phyloP scores from a whole-genome alignment of 31 red algal genomes.

The Odonthalia washingtoniensis region DNA sequence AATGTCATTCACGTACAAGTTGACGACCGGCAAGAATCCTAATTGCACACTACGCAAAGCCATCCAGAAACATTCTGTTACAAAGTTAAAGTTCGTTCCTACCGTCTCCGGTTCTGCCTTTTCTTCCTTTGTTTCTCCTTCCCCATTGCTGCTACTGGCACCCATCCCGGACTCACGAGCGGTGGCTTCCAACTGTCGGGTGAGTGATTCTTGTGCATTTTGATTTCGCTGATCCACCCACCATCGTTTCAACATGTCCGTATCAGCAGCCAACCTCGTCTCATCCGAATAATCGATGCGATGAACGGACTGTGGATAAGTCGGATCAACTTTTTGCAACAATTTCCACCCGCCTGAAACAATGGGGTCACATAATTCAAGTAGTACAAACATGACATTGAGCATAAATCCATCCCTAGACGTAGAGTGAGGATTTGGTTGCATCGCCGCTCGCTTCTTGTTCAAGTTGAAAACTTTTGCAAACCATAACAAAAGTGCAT shows the following conservation, averaged over 20 bases:
- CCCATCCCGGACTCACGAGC: constrained; percentile 54
- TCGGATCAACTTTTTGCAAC: constrained; percentile 82
- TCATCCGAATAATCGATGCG: constrained; percentile 89
- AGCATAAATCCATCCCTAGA: constrained; percentile 92
- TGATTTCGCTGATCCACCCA: constrained; percentile 91
- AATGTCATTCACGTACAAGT: constrained; percentile 83
- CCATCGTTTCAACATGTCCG: constrained; percentile 83
- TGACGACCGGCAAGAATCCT: constrained; percentile 74
- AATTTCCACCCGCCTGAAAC: constrained; percentile 83
- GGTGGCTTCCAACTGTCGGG: constrained; percentile 62
- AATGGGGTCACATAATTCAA: constrained; percentile 88
- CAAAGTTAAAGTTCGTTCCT: constrained; percentile 77
- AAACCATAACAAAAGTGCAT: constrained; percentile 86
- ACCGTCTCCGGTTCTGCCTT: constrained; percentile 6
- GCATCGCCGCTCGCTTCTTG: constrained; percentile 75
- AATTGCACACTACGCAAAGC: constrained; percentile 81
- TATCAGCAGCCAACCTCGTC: constrained; percentile 90
- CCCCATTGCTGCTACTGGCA: neutral
- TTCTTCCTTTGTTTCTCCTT: neutral
- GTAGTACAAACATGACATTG: constrained; percentile 92
- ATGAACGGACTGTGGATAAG: constrained; percentile 75
- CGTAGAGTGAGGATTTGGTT: constrained; percentile 63
- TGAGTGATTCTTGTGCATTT: constrained; percentile 89
- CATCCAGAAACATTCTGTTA: constrained; percentile 96
- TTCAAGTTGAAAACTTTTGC: constrained; percentile 79